Evolutionary conservation across 129 eudicot species (phyloP).

Genomic region (Daucus carota): DNA sequence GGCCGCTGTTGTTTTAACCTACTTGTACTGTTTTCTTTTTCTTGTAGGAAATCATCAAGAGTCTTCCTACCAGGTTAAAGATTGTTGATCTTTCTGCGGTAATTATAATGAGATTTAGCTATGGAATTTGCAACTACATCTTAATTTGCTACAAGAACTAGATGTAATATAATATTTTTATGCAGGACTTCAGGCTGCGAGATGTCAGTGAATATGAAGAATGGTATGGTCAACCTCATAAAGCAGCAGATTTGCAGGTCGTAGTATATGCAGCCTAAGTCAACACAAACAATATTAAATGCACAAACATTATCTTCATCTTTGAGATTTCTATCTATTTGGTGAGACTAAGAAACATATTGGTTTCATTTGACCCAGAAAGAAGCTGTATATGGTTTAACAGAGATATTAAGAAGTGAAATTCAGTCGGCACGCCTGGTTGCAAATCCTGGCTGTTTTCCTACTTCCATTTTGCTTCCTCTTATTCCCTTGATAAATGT

Average conservation of each 20-base stretch:
- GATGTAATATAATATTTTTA: constrained; percentile 8
- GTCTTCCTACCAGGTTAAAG: constrained; percentile 69
- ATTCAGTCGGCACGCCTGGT: constrained; percentile 77
- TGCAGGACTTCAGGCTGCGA: constrained; percentile 87
- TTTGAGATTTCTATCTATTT: background rate
- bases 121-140: background rate
- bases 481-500: constrained; percentile 87
- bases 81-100: constrained; percentile 98
- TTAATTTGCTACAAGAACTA: background rate
- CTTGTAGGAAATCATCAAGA: constrained; percentile 80
- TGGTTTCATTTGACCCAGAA: constrained; percentile 41
- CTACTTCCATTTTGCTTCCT: constrained; percentile 87
- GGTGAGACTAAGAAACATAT: background rate
- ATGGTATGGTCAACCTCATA: constrained; percentile 99
- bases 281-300: background rate
- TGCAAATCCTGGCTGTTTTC: constrained; percentile 99
- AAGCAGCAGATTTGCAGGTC: constrained; percentile 84
- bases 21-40: constrained; percentile 2
- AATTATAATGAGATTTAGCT: background rate
- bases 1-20: background rate
- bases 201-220: constrained; percentile 74
- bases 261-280: constrained; percentile 7
- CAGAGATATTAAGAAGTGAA: constrained; percentile 69
- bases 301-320: background rate
- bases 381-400: constrained; percentile 96